Base-by-base conservation (phyloP, 305 asterid species). In the Euphrasia arctica region DNA sequence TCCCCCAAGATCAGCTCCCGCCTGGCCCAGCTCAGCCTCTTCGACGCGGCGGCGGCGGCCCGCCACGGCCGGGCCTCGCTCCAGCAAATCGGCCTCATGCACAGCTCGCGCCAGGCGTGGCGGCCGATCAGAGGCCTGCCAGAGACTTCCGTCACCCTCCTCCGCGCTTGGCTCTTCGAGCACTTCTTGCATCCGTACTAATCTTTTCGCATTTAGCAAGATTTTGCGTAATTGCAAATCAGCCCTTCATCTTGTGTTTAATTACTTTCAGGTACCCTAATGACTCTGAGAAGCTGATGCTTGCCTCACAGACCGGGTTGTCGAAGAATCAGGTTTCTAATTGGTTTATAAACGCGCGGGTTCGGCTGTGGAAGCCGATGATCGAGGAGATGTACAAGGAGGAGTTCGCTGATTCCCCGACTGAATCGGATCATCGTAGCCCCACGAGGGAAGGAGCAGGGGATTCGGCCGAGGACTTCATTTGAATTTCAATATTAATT, bases 311-410 rank as follows among this genome's bases (percentile, higher is more conserved):
- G 75, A 90, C 99, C 8, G 95, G 97, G 55, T 78, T 94, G 62
- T 79, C 97, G 15, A 94, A 94, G 85, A 94, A 85, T 70, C 99
- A 94, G 98, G 95, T 92, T 58, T 85, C 98, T 3, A 92, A 92
- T 58, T 92, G 98, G 98, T 91, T 91, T 70, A 89, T 91, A 66
- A 91, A 92, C 73, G 98, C 97, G 51, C 77, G 98, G 60, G 98
- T 92, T 54, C 79, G 98, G 27, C 83, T 92, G 0, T 92, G 98
- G 98, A 92, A 90, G 78, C 98, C 98, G 31, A 92, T 92, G 98
- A 92, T 92, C 15, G 98, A 92, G 62, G 96, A 87, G 68, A 85
- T 90, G 97, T 92, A 92, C 54, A 84, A 83, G 68, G 97, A 90
- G 60, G 98, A 92, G 69, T 84, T 85, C 62, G 94, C 81, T 22